Conservation (phyloP, 179 eudicot genomes). For the Amaranthus tricolor region DNA sequence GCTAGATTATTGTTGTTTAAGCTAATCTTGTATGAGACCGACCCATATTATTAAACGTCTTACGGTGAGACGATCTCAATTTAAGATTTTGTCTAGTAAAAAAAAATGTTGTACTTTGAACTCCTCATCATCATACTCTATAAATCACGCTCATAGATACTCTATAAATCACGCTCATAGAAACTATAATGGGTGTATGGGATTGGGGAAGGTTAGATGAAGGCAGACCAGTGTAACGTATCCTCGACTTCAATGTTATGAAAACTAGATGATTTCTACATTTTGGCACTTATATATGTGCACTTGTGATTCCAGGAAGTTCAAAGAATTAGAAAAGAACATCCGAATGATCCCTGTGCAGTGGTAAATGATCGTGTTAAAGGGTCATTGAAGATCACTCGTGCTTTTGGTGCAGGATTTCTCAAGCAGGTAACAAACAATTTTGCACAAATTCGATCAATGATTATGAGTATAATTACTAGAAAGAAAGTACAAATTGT, state of each 20-base stretch:
- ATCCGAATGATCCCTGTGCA: slow-evolving; percentile 61
- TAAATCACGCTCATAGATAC: too few relatives aligned
- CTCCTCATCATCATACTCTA: too few relatives aligned
- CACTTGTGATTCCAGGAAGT: slow-evolving; percentile 53
- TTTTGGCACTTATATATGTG: background rate
- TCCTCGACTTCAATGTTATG: too few relatives aligned
- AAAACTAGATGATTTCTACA: too few relatives aligned
- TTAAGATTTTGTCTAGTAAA: too few relatives aligned
- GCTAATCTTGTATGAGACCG: too few relatives aligned
- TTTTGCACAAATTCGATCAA: background rate
- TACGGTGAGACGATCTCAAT: too few relatives aligned
- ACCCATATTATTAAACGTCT: too few relatives aligned
- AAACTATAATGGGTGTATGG: too few relatives aligned
- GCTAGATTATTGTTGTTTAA: background rate
- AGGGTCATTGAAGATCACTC: slow-evolving; percentile 87
- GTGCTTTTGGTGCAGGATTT: slow-evolving; percentile 92
- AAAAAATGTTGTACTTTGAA: too few relatives aligned
- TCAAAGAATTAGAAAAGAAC: slow-evolving; percentile 58
- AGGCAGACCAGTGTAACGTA: too few relatives aligned
- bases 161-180: too few relatives aligned
- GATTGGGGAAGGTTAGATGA: background rate
- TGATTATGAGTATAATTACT: background rate
- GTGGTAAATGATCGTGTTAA: slow-evolving; percentile 69
- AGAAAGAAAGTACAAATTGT: background rate
- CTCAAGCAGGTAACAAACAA: slow-evolving; percentile 63